Base-by-base conservation (phyloP, 139 green algal species). In the Chlorella sp. region DNA sequence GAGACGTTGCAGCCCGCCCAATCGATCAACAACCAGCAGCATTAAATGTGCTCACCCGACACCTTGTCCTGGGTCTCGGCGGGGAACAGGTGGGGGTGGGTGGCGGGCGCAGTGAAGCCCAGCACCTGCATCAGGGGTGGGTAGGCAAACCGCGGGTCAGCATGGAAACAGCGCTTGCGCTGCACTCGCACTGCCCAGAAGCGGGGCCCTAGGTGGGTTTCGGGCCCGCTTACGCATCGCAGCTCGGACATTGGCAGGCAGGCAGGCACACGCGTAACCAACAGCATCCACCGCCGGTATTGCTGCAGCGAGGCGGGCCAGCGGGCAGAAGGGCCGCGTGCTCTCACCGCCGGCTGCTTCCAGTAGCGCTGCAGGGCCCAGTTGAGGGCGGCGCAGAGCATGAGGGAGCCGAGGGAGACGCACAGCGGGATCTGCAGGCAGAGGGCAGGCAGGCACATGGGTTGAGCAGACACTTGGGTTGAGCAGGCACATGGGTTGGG, bases 91-190 rank as follows among this genome's bases (percentile, higher is more conserved):
- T 82, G 26, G 30, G 76, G 81, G 82, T 90, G 87, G 54, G 83
- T 90, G 74, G 87, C 87, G 41, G 77, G 64, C 5, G 87, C 51
- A 54, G 46, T 81, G 38, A 90, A 85, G 34, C 81, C 81, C 3
- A 24, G 51, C 32, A 89, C 51, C 51, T 60, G 51, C 51, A 16
- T 20, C 24, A 11, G 46, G 46, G 11, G 11, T 11, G 46, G 11
- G n/a, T n/a, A n/a, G n/a, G n/a, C n/a, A n/a, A n/a, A n/a, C n/a
- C n/a, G 51, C 11, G 46, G 46, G 46, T 11, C 51, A 60, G 51
- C 51, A 24, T 60, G 51, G 51, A 11, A 54, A 11, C 8, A 54
- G 46, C 46, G 11, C 46, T 7, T n/a, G n/a, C n/a, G n/a, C n/a
- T n/a, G n/a, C n/a, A n/a, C n/a, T n/a, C n/a, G n/a, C n/a, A n/a